A percentile compares a stretch with the other conserved stretches of the same genome.
phyloP scores from a whole-genome alignment of 148 eudicot species.

The Vaccinium darrowii region DNA sequence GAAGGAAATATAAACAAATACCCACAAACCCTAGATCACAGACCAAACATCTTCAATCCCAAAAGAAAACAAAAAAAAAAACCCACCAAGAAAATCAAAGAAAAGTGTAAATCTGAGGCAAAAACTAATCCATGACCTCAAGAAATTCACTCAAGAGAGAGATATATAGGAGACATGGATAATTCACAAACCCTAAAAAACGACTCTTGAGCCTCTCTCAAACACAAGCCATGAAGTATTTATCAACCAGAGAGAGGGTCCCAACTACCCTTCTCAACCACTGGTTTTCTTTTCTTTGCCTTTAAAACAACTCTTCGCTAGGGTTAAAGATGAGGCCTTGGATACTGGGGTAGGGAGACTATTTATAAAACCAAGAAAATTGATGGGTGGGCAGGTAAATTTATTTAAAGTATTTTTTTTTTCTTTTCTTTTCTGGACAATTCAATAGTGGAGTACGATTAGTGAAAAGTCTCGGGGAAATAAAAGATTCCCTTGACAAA shows the following conservation, averaged over 20 bases:
- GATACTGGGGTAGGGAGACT: background rate
- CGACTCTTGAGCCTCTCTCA: background rate
- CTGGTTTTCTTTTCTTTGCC: background rate
- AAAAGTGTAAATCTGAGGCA: background rate
- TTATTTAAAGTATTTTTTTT: background rate
- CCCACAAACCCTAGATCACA: background rate
- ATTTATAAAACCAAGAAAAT: slow-evolving; percentile 10
- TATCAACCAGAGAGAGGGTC: background rate
- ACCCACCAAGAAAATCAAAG: background rate
- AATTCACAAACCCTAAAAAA: background rate
- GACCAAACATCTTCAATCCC: background rate
- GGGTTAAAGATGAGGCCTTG: background rate
- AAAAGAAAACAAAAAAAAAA: background rate
- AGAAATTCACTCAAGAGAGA: too few species aligned
- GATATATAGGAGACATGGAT: accelerated
- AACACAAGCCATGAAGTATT: background rate
- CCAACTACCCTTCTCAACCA: slow-evolving; percentile 13
- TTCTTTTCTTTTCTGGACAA: background rate
- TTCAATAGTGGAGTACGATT: background rate
- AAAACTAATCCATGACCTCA: background rate
- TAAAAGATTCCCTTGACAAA: slow-evolving; percentile 14
- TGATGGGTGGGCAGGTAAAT: background rate
- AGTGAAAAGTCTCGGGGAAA: slow-evolving; percentile 10
- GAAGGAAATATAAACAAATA: background rate
- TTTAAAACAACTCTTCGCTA: background rate